A percentile compares a stretch with the other conserved stretches of the same genome.
Evolutionary conservation across 139 green algal genomes (phyloP).

Genomic region (Bryopsis sp.): DNA sequence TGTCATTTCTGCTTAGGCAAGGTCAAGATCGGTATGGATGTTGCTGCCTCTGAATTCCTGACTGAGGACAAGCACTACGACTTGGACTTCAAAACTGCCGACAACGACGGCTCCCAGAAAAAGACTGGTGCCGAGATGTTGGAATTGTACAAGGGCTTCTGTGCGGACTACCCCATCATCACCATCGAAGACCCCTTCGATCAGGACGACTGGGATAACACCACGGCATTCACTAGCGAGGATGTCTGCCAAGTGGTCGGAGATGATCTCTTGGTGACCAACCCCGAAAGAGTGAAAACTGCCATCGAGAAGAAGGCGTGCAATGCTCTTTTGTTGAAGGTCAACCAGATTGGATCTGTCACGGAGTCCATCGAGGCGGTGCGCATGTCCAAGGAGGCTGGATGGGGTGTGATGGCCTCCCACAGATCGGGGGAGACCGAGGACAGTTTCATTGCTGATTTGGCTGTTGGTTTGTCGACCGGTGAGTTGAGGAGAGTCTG

Average conservation of each 20-base stretch:
- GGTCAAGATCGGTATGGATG: slow-evolving; percentile 98
- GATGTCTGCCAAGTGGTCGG: slow-evolving; percentile 87
- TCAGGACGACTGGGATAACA: slow-evolving; percentile 93
- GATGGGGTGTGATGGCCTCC: slow-evolving; percentile 95
- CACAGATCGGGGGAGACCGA: slow-evolving; percentile 62
- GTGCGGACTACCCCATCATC: slow-evolving; percentile 84
- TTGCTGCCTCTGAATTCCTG: slow-evolving; percentile 93
- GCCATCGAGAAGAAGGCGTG: slow-evolving; percentile 89
- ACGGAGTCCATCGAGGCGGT: slow-evolving; percentile 95
- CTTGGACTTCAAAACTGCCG: slow-evolving; percentile 93
- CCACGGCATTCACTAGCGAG: slow-evolving; percentile 54
- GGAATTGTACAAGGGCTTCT: slow-evolving; percentile 85
- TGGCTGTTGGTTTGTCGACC: slow-evolving; percentile 89
- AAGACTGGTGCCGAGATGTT: slow-evolving; percentile 77
- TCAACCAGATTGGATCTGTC: slow-evolving; percentile 97
- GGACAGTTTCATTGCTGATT: slow-evolving; percentile 97
- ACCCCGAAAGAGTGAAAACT: slow-evolving; percentile 80
- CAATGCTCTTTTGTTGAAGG: slow-evolving; percentile 91
- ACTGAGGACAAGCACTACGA: slow-evolving; percentile 91
- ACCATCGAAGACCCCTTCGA: slow-evolving; percentile 99
- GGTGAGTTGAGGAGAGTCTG: slow-evolving; percentile 19
- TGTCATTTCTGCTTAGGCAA: slow-evolving; percentile 23
- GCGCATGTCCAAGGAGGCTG: slow-evolving; percentile 82
- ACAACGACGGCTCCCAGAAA: slow-evolving; percentile 78
- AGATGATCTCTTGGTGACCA: slow-evolving; percentile 97